Evolutionary conservation across 225 moss, liverwort and hornwort genomes (phyloP).

Genomic region (Bryoerythrophyllum caledonicum): DNA sequence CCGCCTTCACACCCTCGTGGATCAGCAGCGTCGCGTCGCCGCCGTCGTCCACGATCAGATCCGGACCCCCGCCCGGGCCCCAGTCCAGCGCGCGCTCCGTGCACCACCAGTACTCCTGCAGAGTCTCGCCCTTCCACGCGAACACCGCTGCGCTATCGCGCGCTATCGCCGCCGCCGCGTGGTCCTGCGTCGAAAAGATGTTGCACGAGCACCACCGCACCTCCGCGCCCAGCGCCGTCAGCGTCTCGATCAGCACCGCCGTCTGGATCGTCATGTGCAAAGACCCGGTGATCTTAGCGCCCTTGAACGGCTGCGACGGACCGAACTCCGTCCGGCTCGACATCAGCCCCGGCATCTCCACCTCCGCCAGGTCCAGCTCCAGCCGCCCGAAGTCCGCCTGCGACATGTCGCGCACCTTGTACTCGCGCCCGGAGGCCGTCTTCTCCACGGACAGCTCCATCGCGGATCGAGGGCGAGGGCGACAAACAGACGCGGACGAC

Average conservation of each 20-base stretch:
- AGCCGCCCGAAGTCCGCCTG: constrained; percentile 95
- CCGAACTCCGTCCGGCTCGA: constrained; percentile 80
- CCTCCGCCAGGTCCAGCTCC: constrained; percentile 96
- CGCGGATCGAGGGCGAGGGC: background rate
- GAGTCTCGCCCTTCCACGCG: constrained; percentile 98
- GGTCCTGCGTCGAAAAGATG: constrained; percentile 97
- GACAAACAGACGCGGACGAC: background rate
- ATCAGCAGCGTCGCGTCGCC: constrained; percentile 91
- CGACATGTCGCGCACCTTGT: constrained; percentile 87
- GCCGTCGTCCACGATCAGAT: constrained; percentile 95
- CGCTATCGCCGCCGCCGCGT: constrained; percentile 85
- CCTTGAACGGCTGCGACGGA: constrained; percentile 80
- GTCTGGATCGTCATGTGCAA: constrained; percentile 98
- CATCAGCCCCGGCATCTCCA: constrained; percentile 93
- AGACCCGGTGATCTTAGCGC: constrained; percentile 84
- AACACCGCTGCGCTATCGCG: constrained; percentile 93
- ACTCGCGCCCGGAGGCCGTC: constrained; percentile 82
- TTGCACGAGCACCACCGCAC: constrained; percentile 98
- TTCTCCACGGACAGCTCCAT: constrained; percentile 90
- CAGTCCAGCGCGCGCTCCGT: constrained; percentile 93
- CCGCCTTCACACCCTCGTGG: constrained; percentile 97
- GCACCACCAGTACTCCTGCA: constrained; percentile 99
- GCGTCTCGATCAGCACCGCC: constrained; percentile 84
- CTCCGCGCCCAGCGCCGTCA: constrained; percentile 89
- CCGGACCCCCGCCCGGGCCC: constrained; percentile 85